phyloP scores from a whole-genome alignment of 2,329 filamentous ascomycete genomes.

The Thelonectria olida region DNA sequence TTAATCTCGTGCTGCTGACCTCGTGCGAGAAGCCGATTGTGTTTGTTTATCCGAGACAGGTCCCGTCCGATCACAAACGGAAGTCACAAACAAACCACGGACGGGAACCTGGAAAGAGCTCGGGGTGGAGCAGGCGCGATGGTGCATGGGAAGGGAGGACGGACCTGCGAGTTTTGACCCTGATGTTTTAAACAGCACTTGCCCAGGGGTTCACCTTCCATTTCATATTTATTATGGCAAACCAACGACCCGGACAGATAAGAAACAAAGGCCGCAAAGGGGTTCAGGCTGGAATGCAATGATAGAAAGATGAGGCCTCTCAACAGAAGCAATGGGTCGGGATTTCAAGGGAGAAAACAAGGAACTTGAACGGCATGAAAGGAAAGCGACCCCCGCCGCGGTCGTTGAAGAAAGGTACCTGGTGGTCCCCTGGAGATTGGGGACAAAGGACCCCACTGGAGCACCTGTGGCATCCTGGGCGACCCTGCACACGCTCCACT shows the following conservation, averaged over 20 bases:
- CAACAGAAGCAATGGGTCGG: neutral
- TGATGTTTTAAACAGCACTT: neutral
- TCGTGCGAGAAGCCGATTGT: neutral
- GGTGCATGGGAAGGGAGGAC: neutral
- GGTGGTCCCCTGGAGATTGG: conserved; percentile 11
- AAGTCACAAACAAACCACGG: neutral
- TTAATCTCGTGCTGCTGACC: neutral
- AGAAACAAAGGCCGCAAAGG: neutral
- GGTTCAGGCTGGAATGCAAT: neutral
- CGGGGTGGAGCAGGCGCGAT: neutral
- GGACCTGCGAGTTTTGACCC: neutral
- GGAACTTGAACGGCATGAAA: no score
- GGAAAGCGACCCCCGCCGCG: neutral
- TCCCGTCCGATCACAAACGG: neutral
- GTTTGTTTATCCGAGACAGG: neutral
- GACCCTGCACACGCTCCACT: conserved; percentile 1
- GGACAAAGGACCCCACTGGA: conserved; percentile 2
- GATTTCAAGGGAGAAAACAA: neutral
- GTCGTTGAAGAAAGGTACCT: conserved; percentile 1
- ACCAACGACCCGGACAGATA: neutral
- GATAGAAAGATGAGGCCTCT: neutral
- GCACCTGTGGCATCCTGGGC: conserved; percentile 3
- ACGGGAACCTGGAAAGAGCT: neutral
- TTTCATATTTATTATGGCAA: neutral
- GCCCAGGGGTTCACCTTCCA: neutral